Percentiles rank a stretch among this genome's conserved stretches.
Evolutionary conservation across 208 protist genomes (phyloP).

Genomic region (Lotmaria passim): DNA sequence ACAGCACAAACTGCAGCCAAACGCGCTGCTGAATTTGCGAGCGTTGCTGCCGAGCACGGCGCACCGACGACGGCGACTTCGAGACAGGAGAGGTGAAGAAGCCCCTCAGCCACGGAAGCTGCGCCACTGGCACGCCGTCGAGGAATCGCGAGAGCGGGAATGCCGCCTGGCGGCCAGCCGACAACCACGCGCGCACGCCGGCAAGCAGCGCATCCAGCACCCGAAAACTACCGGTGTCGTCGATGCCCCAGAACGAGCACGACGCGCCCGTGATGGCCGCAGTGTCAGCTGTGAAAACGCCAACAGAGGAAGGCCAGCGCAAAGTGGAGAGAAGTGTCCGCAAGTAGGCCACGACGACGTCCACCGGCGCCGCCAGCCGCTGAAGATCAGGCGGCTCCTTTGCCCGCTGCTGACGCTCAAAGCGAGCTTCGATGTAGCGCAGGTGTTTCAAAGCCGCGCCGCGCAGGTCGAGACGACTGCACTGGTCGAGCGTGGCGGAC

Average conservation of each 20-base stretch:
- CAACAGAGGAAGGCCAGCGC: slow-evolving; percentile 19
- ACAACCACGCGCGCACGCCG: slow-evolving; percentile 52
- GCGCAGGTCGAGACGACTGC: slow-evolving; percentile 55
- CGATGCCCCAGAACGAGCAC: slow-evolving; percentile 53
- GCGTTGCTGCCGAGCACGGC: slow-evolving; percentile 34
- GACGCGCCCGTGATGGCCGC: no score
- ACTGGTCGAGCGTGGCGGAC: slow-evolving; percentile 42
- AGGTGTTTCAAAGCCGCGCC: slow-evolving; percentile 60
- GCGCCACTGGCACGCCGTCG: slow-evolving; percentile 50
- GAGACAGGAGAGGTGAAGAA: slow-evolving; percentile 42
- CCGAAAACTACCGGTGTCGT: slow-evolving; percentile 2
- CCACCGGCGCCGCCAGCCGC: slow-evolving; percentile 39
- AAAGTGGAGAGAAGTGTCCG: slow-evolving; percentile 40
- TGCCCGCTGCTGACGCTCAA: slow-evolving; percentile 19
- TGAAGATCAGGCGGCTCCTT: slow-evolving; percentile 9
- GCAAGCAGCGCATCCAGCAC: slow-evolving; percentile 42
- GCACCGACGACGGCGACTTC: slow-evolving; percentile 10
- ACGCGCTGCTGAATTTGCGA: slow-evolving; percentile 74
- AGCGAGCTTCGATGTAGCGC: slow-evolving; percentile 49
- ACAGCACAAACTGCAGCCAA: slow-evolving; percentile 68
- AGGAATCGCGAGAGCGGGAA: slow-evolving; percentile 64
- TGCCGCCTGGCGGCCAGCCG: slow-evolving; percentile 39
- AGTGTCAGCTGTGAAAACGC: neutral
- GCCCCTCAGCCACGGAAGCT: slow-evolving; percentile 67
- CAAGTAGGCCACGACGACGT: slow-evolving; percentile 56